Base-by-base conservation (phyloP, 495 filamentous ascomycete genomes). In the Trichoderma asperelloides region DNA sequence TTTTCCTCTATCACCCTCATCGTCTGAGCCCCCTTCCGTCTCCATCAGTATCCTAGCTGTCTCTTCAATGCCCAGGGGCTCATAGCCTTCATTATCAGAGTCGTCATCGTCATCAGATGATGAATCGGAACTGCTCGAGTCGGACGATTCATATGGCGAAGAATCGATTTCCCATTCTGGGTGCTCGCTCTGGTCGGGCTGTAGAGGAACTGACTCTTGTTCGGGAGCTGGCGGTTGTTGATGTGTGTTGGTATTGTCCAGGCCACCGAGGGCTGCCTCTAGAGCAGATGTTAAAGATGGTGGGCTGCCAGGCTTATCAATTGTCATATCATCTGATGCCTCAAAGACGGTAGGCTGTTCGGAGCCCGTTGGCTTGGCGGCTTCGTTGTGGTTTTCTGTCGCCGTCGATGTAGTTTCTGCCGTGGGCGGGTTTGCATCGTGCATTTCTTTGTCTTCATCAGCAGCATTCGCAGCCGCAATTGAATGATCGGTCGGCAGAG, bases 21-120 rank as follows among this genome's bases (percentile, higher is more conserved):
- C 93, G 62, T 92, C 89, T 8, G 86, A 89, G 45, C 79, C 86
- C 60, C 86, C 81, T 27, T 79, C 90, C 63, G 84, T 87, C 68
- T 85, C 80, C 92, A 97, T 94, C 33, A 97, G 80, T 41, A 94
- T 85, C 12, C 87, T 85, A 1, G 89, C 90, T 70, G 91, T 87
- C 73, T 95, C 91, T 74, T 90, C 90, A 15, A 90, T 83, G 63
- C 86, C 88, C 21, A 96, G 81, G 33, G 91, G 82, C 16, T 87
- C 82, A 68, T 91, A 91, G 63, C 87, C 84, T 66, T 88, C 88
- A n/a, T 87, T 87, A 27, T 85, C 87, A 37, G 89, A 89, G 6
- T 80, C 80, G 60, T 85, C 85, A 65, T 87, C 87, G 62, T 87
- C 85, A 13, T 87, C 85, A 13, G 84, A 78, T 60, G 82, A 82